Evolutionary conservation across 148 eudicot species (phyloP).

Genomic region (Nepenthes gracilis): DNA sequence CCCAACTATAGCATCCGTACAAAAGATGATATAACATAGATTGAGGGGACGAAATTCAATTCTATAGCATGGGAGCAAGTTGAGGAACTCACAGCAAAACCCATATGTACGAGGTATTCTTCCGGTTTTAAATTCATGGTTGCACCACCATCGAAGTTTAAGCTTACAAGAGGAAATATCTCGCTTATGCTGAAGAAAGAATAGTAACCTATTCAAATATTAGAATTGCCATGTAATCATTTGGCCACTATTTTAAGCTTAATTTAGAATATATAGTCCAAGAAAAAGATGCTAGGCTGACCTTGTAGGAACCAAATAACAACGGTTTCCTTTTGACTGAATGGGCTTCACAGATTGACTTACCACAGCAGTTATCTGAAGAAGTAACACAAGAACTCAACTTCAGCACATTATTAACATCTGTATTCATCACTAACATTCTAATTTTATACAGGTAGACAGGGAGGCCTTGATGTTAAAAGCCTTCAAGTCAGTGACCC

Average conservation of each 20-base stretch:
- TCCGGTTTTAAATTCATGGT: conserved; percentile 69
- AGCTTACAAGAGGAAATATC: conserved; percentile 65
- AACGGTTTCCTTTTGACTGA: conserved; percentile 52
- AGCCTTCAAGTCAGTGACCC: no score
- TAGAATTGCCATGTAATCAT: not conserved
- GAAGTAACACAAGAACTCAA: conserved; percentile 1
- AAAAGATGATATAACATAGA: not conserved
- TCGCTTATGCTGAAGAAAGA: conserved; percentile 37
- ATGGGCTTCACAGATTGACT: conserved; percentile 50
- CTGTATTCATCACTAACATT: no score
- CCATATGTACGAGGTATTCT: conserved; percentile 70
- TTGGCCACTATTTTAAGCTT: not conserved
- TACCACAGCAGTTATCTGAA: conserved; percentile 68
- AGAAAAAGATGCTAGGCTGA: conserved; percentile 12
- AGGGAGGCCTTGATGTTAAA: no score
- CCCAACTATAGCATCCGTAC: conserved; percentile 3
- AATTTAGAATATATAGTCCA: not conserved
- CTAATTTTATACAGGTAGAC: no score
- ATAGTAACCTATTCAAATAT: conserved; percentile 1
- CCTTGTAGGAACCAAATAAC: conserved; percentile 68
- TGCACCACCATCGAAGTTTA: conserved; percentile 89
- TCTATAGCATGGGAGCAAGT: not conserved
- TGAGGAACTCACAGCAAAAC: conserved; percentile 59
- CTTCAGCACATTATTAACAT: not conserved
- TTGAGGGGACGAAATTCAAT: not conserved